Evolutionary conservation across 306 rosid genomes (phyloP), one percentile per base, ranked within the genome.

Genomic region (Inga laurina): DNA sequence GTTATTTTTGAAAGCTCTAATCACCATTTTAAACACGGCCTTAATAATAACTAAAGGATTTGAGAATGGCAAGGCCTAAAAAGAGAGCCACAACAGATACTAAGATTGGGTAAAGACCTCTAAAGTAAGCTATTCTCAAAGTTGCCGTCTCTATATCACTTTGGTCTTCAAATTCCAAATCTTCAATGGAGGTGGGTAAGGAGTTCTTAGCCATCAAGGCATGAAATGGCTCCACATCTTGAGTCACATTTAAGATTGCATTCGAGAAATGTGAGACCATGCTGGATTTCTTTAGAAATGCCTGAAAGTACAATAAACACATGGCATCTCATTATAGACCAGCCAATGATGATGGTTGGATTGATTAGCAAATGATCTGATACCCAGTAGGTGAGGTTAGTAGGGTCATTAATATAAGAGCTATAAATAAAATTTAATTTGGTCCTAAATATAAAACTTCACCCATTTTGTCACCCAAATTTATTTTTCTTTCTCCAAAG

Each of bases 191-290:
- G n/a, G n/a, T n/a, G n/a, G n/a, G n/a, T n/a, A n/a, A n/a, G n/a
- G n/a, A 22, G 68, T 14, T 8, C 35, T 27, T 64, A 19, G 37
- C 35, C 41, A 4, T 14, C 41, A 86, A 22, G 3, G 7, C 39
- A 18, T 30, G 27, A 80, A 83, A 74, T 32, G 54, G 39, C 0
- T 4, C 16, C 57, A 68, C 69, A 24, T 86, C 82, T 80, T 85
- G 59, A 24, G 84, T 85, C 14, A 85, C 81, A 12, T 84, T 83
- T 79, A 86, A 76, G 61, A 86, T 88, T 84, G 88, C 91, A 30
- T 78, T 77, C 13, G 91, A 88, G 30, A 88, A 39, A 71, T 84
- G 34, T 12, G 85, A 62, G 2, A 85, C 89, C 46, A 88, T 66
- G 39, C 79, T 51, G 0, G 86, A 88, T 45, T 83, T 82, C 34